Base-by-base conservation (phyloP, 1,284 basidiomycete genomes). In the Salmacisia buchloeana region DNA sequence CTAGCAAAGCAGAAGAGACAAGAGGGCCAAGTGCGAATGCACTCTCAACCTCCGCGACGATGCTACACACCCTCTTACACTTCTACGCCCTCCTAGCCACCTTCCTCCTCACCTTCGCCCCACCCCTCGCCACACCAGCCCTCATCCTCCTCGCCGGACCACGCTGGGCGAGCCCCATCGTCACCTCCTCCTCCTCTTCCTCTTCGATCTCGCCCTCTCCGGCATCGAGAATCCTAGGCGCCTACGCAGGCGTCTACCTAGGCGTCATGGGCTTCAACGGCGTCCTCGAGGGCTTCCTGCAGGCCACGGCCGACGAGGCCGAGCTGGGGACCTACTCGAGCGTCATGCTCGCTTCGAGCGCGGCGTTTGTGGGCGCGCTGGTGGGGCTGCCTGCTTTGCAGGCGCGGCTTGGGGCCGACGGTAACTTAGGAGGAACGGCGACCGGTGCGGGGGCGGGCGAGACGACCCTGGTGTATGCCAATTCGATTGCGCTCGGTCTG, bases 211-310 rank as follows among this genome's bases (percentile, higher is more conserved):
- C n/a, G n/a, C n/a, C n/a, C n/a, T n/a, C n/a, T n/a, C n/a, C n/a
- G n/a, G n/a, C n/a, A n/a, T n/a, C n/a, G n/a, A n/a, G n/a, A n/a
- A 72, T 76, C 54, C 49, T 78, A 10, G 70, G 65, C 3, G 66
- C 66, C 23, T 79, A 79, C 59, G 64, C 60, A 2, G 68, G 69
- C 18, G 67, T 62, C 41, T 78, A 77, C 38, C 35, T 79, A 2
- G 74, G 75, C 41, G 68, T 76, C 59, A 73, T 78, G 71, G 77
- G 72, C 10, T 45, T 78, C 43, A 78, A 78, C 49, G 77, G 77
- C 13, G 45, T 78, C 7, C 67, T 71, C 7, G 77, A 79, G 56
- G 77, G 72, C 7, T 79, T 77, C 45, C 59, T 79, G 2, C 75
- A 78, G 62, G 65, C 68, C 2, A 69, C 68, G 0, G 76, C 75